Conservation (phyloP, 306 rosid genomes). For the Ormosia emarginata region DNA sequence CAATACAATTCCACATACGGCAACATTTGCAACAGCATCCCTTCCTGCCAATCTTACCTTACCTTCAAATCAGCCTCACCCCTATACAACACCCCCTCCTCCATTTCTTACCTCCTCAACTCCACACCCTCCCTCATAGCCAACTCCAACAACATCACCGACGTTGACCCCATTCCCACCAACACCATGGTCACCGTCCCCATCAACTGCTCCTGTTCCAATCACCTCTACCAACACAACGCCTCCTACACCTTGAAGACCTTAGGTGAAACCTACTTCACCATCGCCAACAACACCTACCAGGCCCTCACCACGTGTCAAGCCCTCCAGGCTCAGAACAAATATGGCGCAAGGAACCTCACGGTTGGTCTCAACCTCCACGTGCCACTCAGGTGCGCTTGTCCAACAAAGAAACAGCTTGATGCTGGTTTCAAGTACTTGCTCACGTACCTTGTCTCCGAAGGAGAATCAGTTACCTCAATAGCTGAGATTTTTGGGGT, state of each 20-base stretch:
- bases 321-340: slow-evolving; percentile 48
- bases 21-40: slow-evolving; percentile 39
- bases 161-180: slow-evolving; percentile 25
- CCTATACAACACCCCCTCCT: slow-evolving; percentile 24
- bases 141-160: slow-evolving; percentile 51
- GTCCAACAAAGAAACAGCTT: slow-evolving; percentile 48
- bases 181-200: slow-evolving; percentile 43
- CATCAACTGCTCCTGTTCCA: slow-evolving; percentile 53
- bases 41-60: slow-evolving; percentile 55
- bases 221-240: slow-evolving; percentile 44
- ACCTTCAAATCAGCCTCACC: slow-evolving; percentile 51
- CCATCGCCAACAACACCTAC: slow-evolving; percentile 57
- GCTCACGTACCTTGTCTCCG: slow-evolving; percentile 38
- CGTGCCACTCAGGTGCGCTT: slow-evolving; percentile 70
- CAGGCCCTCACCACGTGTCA: slow-evolving; percentile 71
- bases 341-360: not conserved
- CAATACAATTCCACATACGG: slow-evolving; percentile 34
- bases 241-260: slow-evolving; percentile 28
- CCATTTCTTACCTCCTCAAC: slow-evolving; percentile 42
- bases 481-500: slow-evolving; percentile 40
- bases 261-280: slow-evolving; percentile 39
- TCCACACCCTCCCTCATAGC: slow-evolving; percentile 31
- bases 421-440: slow-evolving; percentile 48
- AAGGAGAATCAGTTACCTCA: slow-evolving; percentile 10
- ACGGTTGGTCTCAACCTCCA: not conserved